Evolutionary conservation across 2,329 filamentous ascomycete species (phyloP).

Genomic region (Neopestalotiopsis sp.): DNA sequence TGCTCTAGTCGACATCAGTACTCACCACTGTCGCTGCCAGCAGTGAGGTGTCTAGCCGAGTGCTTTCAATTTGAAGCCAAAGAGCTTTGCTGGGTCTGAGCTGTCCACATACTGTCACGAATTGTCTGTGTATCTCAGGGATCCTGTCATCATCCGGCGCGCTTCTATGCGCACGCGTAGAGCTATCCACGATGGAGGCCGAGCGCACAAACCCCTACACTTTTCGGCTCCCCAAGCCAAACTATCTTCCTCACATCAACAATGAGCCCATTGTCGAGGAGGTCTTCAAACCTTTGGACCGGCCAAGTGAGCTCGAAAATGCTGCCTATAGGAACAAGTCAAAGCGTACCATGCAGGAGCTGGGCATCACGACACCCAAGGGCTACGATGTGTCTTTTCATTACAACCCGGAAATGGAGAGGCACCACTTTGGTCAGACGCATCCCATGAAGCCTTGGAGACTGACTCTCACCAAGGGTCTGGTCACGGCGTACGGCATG

Average conservation of each 20-base stretch:
- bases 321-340: constrained; percentile 63
- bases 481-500: constrained; percentile 94
- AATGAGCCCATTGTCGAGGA: constrained; percentile 59
- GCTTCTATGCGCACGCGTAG: neutral
- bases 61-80: neutral
- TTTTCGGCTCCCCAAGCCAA: constrained; percentile 61
- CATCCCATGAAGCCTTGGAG: constrained; percentile 99
- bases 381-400: constrained; percentile 95
- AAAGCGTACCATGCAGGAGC: constrained; percentile 60
- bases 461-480: constrained; percentile 90
- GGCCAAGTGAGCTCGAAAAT: constrained; percentile 59
- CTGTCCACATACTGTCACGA: neutral
- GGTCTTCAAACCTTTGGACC: constrained; percentile 55
- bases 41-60: neutral
- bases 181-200: neutral
- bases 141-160: neutral
- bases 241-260: constrained; percentile 63
- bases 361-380: constrained; percentile 79
- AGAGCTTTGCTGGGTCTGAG: neutral
- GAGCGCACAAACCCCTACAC: constrained; percentile 9
- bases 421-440: constrained; percentile 94
- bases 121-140: neutral
- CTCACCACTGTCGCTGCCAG: neutral
- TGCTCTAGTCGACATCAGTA: neutral
- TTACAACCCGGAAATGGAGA: constrained; percentile 92